Evolutionary conservation across 2,329 filamentous ascomycete species (phyloP), one percentile per base, ranked within the genome.

Genomic region (Sporothrix variecibatus): DNA sequence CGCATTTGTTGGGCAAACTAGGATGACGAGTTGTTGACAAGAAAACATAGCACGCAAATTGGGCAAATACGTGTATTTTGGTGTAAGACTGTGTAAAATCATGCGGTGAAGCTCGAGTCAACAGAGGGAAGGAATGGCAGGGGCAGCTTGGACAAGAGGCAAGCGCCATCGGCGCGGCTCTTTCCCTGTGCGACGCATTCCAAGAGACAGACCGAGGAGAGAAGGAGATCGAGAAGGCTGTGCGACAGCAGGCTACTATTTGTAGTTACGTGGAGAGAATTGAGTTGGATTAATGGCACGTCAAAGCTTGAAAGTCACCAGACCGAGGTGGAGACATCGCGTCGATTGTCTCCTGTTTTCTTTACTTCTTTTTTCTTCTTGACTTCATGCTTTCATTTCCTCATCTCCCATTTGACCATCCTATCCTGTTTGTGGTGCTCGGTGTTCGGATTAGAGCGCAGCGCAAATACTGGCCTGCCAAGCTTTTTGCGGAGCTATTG

Each of bases 371-470:
- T 5, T n/a, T 26, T 26, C 6, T 58, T 38, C 34, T 12, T 64
- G 8, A 7, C 23, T 40, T 64, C 53, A 17, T 28, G 17, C 28
- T n/a, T 46, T 7, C 23, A 23, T 56, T 56, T 56, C 40, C 12
- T 62, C 62, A n/a, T 67, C 40, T 46, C 38, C 28, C n/a, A 23
- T 64, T 46, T 8, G 38, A 65, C 23, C 38, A 34, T n/a, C 11
- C 62, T 46, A 34, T n/a, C n/a, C 62, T 46, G n/a, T 46, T 56
- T 67, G 11, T 67, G 62, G n/a, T 28, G 40, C 40, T 68, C 64
- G 64, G 64, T 68, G 64, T 31, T 68, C 64, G 43, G 23, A 51
- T 51, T 34, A 67, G 64, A 28, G n/a, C 15, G 40, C n/a, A 49
- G 38, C 64, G 64, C 64, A 68, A 46, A 28, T 49, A 28, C 38